phyloP scores from a whole-genome alignment of 495 filamentous ascomycete species.

The Cercophora samala region DNA sequence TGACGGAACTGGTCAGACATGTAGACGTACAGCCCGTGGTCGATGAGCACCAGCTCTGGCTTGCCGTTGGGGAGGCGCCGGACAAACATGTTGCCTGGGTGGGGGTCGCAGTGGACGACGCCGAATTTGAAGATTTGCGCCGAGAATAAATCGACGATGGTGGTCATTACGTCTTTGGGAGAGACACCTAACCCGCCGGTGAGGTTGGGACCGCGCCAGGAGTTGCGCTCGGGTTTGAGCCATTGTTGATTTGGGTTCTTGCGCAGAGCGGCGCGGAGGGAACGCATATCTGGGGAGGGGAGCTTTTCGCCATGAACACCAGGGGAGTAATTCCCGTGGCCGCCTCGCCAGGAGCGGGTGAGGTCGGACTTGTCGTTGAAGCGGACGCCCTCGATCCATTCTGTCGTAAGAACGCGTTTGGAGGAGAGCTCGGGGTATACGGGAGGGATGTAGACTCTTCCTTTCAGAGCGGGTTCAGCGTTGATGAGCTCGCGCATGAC shows the following conservation, averaged over 20 bases:
- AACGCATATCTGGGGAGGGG: constrained; percentile 46
- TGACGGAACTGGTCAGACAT: constrained; percentile 81
- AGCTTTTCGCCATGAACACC: constrained; percentile 70
- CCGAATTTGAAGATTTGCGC: constrained; percentile 98
- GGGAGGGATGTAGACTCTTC: constrained; percentile 81
- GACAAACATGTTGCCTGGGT: constrained; percentile 96
- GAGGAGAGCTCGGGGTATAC: constrained; percentile 81
- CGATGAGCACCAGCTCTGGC: constrained; percentile 89
- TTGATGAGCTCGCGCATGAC: constrained; percentile 74
- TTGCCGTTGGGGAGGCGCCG: constrained; percentile 75
- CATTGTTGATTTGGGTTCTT: constrained; percentile 47
- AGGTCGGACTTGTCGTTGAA: constrained; percentile 86
- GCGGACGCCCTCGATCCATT: constrained; percentile 94
- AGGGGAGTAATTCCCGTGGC: constrained; percentile 68
- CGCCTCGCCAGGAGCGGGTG: constrained; percentile 69
- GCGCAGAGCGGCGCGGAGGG: constrained; percentile 40
- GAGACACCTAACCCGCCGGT: constrained; percentile 79
- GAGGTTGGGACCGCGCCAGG: constrained; percentile 68
- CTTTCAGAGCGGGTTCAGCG: constrained; percentile 70
- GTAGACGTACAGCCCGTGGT: constrained; percentile 92
- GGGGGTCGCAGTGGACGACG: constrained; percentile 89
- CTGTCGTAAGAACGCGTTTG: constrained; percentile 83
- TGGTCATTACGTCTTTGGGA: constrained; percentile 85
- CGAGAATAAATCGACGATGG: constrained; percentile 90
- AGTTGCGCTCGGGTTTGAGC: constrained; percentile 73